These are phyloP conservation scores for Aethionema arabicum DNA, from an alignment of 345 rosid genomes.

Conservation along the genomic window DNA sequence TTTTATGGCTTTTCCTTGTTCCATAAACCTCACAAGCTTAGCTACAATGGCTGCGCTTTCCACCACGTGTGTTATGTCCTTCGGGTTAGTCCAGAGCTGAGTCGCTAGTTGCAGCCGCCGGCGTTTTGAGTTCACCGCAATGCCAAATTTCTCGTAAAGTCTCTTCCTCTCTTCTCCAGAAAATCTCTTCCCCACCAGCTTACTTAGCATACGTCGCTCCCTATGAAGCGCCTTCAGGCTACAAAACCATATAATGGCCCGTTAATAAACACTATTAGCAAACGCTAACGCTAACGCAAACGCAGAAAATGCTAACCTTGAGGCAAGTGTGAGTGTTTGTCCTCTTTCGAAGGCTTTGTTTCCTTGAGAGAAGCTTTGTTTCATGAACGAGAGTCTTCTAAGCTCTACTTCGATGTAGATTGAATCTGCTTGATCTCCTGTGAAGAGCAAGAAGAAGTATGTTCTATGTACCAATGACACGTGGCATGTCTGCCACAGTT, in stretches of 20 bases:
- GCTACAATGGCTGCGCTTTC: slow-evolving; percentile 84
- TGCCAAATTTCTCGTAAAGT: slow-evolving; percentile 80
- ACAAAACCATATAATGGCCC: slow-evolving; percentile 21
- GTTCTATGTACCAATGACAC: slow-evolving; percentile 88
- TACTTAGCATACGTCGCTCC: slow-evolving; percentile 79
- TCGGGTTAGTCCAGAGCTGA: slow-evolving; percentile 63
- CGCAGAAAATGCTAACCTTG: slow-evolving; percentile 56
- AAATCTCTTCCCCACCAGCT: slow-evolving; percentile 71
- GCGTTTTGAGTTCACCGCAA: slow-evolving; percentile 62
- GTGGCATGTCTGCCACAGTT: slow-evolving; percentile 85
- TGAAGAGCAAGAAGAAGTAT: slow-evolving; percentile 88
- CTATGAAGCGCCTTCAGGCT: slow-evolving; percentile 71
- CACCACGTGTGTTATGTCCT: slow-evolving; percentile 52
- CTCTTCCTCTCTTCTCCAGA: slow-evolving; percentile 60
- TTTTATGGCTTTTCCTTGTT: slow-evolving; percentile 75
- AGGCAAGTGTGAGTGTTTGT: slow-evolving; percentile 53
- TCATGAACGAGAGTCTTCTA: slow-evolving; percentile 80
- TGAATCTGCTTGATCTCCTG: slow-evolving; percentile 88
- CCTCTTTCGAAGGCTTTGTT: slow-evolving; percentile 57
- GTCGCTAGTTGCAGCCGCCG: slow-evolving; percentile 75
- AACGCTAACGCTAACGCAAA: neutral
- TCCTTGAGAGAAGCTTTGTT: slow-evolving; percentile 70
- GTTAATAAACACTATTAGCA: neutral
- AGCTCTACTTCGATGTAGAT: slow-evolving; percentile 92
- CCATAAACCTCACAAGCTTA: slow-evolving; percentile 71